Evolutionary conservation across 768 basidiomycete species (phyloP).

Genomic region (Termitomyces sp.): DNA sequence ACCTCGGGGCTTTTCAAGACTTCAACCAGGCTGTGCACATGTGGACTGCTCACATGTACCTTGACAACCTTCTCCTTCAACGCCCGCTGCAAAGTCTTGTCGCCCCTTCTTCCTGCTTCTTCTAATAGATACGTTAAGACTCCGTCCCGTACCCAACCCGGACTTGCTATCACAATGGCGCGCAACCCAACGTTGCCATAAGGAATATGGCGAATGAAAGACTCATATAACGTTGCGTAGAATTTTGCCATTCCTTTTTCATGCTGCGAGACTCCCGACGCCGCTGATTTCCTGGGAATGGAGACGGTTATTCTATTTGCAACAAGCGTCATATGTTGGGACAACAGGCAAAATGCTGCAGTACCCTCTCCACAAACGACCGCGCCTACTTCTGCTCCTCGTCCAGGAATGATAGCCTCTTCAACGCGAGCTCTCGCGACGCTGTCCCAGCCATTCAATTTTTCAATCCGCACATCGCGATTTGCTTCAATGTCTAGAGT

Average conservation of each 20-base stretch:
- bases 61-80: conserved; percentile 80
- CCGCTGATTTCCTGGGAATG: conserved; percentile 88
- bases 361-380: conserved; percentile 95
- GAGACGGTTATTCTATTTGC: conserved; percentile 84
- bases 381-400: conserved; percentile 94
- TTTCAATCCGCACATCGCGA: conserved; percentile 86
- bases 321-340: conserved; percentile 95
- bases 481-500: conserved; percentile 92
- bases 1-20: conserved; percentile 95
- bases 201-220: conserved; percentile 88
- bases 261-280: conserved; percentile 74
- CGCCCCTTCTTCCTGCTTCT: conserved; percentile 75
- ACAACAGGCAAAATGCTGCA: conserved; percentile 90
- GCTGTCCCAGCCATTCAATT: conserved; percentile 88
- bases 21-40: conserved; percentile 94
- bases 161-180: conserved; percentile 94
- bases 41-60: conserved; percentile 88
- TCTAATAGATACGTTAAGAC: conserved; percentile 79
- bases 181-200: conserved; percentile 66
- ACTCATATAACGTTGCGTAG: conserved; percentile 78
- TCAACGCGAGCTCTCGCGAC: conserved; percentile 75
- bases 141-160: conserved; percentile 91
- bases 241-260: conserved; percentile 89
- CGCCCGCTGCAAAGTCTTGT: conserved; percentile 75
- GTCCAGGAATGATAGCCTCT: conserved; percentile 88